A percentile compares a stretch with the other conserved stretches of the same genome.
These are phyloP conservation scores for Eimeria maxima DNA, from an alignment of 169 alveolate genomes.

Conservation along the genomic window DNA sequence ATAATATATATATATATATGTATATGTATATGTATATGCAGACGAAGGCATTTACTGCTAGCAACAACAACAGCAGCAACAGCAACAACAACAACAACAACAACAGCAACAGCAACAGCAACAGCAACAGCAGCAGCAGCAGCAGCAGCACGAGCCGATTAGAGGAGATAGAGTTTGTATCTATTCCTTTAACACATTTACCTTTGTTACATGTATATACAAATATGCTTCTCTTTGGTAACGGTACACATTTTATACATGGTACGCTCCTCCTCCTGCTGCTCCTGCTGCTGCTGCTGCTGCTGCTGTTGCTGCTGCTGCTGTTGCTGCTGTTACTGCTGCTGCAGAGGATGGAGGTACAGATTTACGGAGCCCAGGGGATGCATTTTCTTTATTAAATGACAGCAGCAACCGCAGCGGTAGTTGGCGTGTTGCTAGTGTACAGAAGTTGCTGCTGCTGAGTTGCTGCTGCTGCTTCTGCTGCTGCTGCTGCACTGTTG, in stretches of 20 bases:
- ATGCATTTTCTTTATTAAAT: not conserved
- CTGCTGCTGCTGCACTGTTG: conserved; percentile 48
- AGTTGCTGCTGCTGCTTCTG: no score
- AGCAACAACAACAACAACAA: no score
- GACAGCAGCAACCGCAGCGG: conserved; percentile 42
- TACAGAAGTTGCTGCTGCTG: not conserved
- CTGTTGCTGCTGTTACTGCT: conserved; percentile 27
- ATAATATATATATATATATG: no score
- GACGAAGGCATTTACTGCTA: conserved; percentile 26
- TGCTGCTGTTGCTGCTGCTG: conserved; percentile 32
- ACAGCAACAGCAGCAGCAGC: conserved; percentile 66
- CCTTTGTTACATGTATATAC: not conserved
- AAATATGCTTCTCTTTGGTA: conserved; percentile 13
- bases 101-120: no score
- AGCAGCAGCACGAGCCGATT: conserved; percentile 29
- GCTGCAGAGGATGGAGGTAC: conserved; percentile 27
- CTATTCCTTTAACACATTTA: conserved; percentile 7
- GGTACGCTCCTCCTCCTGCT: not conserved
- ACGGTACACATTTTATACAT: conserved; percentile 14
- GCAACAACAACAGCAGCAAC: no score
- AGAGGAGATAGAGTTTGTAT: conserved; percentile 14
- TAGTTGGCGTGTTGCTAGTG: not conserved
- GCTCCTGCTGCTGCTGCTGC: not conserved
- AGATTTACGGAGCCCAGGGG: not conserved
- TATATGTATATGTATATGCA: no score